Percentiles rank a stretch among this genome's conserved stretches.
Evolutionary conservation across 495 filamentous ascomycete genomes (phyloP).

Genomic region (Penicillium mononematosum): DNA sequence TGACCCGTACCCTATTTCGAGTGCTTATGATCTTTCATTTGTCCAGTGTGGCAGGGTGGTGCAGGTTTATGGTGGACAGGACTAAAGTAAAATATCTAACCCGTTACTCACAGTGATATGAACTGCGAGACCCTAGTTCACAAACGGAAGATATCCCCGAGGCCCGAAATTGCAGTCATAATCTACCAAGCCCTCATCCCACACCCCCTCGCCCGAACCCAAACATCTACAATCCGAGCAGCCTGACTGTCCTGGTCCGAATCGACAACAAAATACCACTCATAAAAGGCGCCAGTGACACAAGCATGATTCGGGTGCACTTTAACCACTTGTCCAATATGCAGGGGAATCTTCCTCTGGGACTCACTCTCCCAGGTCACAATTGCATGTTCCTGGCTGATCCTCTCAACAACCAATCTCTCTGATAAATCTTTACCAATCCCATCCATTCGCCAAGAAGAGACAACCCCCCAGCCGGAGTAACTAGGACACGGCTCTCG

Average conservation of each 20-base stretch:
- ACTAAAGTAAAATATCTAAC: too few relatives aligned
- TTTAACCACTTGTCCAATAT: constrained; percentile 52
- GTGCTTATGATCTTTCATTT: too few relatives aligned
- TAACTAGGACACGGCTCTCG: constrained; percentile 73
- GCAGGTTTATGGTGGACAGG: too few relatives aligned
- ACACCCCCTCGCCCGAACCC: constrained; percentile 47
- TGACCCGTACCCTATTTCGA: too few relatives aligned
- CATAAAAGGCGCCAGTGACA: constrained; percentile 69
- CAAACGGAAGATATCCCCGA: not conserved
- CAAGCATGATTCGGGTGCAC: constrained; percentile 88
- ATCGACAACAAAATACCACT: constrained; percentile 77
- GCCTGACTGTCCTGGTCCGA: constrained; percentile 52
- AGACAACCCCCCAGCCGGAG: constrained; percentile 70
- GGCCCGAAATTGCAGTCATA: not conserved
- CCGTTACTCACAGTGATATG: not conserved
- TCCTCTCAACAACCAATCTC: constrained; percentile 32
- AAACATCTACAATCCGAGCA: constrained; percentile 65
- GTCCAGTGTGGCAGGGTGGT: too few relatives aligned
- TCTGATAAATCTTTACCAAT: not conserved
- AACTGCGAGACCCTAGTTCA: not conserved
- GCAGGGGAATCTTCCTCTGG: constrained; percentile 26
- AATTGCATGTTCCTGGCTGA: constrained; percentile 41
- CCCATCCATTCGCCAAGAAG: constrained; percentile 50
- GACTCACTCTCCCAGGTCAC: constrained; percentile 26
- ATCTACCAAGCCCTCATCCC: constrained; percentile 10